These are phyloP conservation scores for Pleurotus giganteus DNA, from an alignment of 768 basidiomycete species.

Conservation along the genomic window DNA sequence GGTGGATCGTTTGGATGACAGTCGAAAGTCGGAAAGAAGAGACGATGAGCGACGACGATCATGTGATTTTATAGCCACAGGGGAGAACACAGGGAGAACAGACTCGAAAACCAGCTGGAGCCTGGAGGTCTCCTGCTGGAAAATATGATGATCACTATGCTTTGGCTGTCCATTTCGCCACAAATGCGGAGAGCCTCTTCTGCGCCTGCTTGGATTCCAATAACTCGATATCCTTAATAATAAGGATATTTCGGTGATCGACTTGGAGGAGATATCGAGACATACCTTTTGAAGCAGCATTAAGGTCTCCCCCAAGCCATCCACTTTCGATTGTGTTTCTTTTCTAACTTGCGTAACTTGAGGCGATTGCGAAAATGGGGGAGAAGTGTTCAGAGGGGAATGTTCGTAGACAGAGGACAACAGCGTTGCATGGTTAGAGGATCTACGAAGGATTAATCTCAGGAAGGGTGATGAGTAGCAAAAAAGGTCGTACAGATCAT, in stretches of 20 bases:
- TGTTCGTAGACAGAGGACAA: slow-evolving; percentile 20
- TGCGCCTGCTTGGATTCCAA: background rate
- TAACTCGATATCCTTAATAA: background rate
- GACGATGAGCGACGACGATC: too few species aligned
- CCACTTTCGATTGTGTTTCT: slow-evolving; percentile 18
- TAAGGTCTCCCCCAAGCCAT: slow-evolving; percentile 15
- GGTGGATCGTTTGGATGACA: too few species aligned
- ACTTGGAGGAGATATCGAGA: background rate
- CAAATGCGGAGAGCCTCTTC: background rate
- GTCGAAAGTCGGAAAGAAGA: too few species aligned
- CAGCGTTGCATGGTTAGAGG: slow-evolving; percentile 15
- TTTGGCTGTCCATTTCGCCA: slow-evolving; percentile 1
- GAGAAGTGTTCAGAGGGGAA: slow-evolving; percentile 25
- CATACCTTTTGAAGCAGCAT: slow-evolving; percentile 21
- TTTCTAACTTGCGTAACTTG: slow-evolving; percentile 13
- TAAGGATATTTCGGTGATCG: background rate
- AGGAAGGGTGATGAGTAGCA: background rate
- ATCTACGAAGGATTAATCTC: slow-evolving; percentile 11
- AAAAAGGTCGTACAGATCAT: slow-evolving; percentile 16
- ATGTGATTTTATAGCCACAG: too few species aligned
- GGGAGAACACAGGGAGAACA: too few species aligned
- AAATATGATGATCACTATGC: background rate
- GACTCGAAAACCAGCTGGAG: too few species aligned
- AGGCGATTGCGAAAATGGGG: slow-evolving; percentile 20
- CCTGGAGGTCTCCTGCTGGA: background rate